These are phyloP conservation scores for Claviceps spartinae DNA, from an alignment of 2,329 filamentous ascomycete genomes.

Conservation along the genomic window DNA sequence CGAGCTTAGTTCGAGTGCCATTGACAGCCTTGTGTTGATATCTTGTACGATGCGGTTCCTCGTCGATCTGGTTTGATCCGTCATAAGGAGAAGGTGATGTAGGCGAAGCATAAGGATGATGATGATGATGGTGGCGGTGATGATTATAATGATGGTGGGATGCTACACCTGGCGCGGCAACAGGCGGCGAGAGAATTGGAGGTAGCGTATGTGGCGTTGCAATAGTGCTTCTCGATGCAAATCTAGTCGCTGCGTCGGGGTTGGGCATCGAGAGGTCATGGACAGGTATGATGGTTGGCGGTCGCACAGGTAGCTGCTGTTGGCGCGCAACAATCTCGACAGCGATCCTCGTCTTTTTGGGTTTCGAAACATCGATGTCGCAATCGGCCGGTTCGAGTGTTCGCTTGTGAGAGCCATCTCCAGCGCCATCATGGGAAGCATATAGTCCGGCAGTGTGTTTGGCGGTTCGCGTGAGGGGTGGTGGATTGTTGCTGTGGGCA, in stretches of 20 bases:
- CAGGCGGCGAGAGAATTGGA: constrained; percentile 1
- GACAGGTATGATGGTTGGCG: constrained; percentile 10
- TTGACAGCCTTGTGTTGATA: constrained; percentile 46
- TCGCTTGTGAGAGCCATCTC: constrained; percentile 33
- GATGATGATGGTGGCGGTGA: constrained; percentile 1
- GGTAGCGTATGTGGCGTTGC: neutral
- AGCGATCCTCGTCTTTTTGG: constrained; percentile 38
- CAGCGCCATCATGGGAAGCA: constrained; percentile 19
- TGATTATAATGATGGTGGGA: constrained; percentile 6
- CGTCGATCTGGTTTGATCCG: constrained; percentile 10
- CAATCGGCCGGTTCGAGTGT: constrained; percentile 29
- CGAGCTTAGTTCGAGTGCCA: constrained; percentile 48
- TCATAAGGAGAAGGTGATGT: constrained; percentile 7
- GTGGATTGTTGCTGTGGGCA: constrained; percentile 14
- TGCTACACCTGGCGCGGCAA: constrained; percentile 1
- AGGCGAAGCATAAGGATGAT: constrained; percentile 4
- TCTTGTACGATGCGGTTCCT: constrained; percentile 27
- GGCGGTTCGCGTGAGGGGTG: constrained; percentile 11
- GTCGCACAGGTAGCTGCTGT: constrained; percentile 16
- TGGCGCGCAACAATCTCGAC: constrained; percentile 34
- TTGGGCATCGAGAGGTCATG: constrained; percentile 3
- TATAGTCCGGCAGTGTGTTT: constrained; percentile 1
- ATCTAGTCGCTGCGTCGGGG: constrained; percentile 4
- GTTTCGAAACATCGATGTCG: constrained; percentile 30
- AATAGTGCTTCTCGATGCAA: neutral